phyloP scores from a whole-genome alignment of 345 rosid species.

The Gossypium turneri region DNA sequence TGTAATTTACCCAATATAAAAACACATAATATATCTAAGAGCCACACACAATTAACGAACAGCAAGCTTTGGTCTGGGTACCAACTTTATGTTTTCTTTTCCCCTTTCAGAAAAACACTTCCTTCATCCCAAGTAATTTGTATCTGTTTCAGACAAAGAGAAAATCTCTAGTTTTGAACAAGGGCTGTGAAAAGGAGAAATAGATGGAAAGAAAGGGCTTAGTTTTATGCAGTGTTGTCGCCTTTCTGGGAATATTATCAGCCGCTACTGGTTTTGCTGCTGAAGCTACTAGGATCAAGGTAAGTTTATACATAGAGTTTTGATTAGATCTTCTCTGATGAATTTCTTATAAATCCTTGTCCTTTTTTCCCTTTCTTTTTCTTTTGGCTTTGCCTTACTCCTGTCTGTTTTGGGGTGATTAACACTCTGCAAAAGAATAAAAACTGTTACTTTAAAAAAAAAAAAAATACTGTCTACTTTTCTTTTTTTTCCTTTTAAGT shows the following conservation, averaged over 20 bases:
- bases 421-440: background rate
- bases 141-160: background rate
- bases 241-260: constrained; percentile 61
- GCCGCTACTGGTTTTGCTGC: constrained; percentile 88
- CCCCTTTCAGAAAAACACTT: background rate
- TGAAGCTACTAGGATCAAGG: constrained; percentile 89
- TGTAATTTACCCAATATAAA: too few species aligned
- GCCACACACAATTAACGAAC: background rate
- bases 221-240: constrained; percentile 48
- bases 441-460: background rate
- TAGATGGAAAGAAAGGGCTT: constrained; percentile 50
- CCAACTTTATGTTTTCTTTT: background rate
- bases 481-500: background rate
- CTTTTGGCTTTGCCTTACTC: background rate
- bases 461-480: background rate
- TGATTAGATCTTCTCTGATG: constrained; percentile 5
- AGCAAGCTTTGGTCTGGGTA: background rate
- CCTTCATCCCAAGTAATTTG: background rate
- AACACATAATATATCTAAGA: background rate
- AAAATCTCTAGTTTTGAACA: background rate
- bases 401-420: background rate
- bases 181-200: background rate
- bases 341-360: constrained; percentile 3
- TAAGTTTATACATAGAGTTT: constrained; percentile 14
- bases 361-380: background rate